These are phyloP conservation scores for Lobosporangium transversale DNA, from an alignment of 192 early-diverging fungal species.

Conservation along the genomic window DNA sequence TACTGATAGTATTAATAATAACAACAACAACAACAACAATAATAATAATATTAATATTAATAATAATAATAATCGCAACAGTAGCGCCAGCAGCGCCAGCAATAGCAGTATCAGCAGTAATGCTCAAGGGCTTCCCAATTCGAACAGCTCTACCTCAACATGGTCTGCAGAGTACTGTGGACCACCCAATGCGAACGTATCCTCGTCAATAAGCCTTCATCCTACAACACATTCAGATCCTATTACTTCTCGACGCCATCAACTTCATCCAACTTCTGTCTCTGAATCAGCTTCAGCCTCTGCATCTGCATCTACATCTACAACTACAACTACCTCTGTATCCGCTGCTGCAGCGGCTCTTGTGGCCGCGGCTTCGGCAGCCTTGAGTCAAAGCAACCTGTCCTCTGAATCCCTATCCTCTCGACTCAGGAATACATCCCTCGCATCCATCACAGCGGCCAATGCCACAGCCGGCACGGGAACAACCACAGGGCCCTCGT, in stretches of 20 bases:
- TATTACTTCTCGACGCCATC: no score
- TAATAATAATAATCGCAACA: neutral
- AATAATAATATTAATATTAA: neutral
- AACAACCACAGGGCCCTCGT: neutral
- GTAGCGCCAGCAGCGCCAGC: neutral
- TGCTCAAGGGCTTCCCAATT: neutral
- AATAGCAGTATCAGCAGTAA: neutral
- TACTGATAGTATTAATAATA: neutral
- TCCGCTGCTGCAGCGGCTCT: neutral
- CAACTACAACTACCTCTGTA: neutral
- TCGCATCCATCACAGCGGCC: neutral
- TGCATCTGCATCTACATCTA: neutral
- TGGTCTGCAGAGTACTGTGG: conserved; percentile 50
- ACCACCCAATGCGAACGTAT: neutral
- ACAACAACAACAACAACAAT: neutral
- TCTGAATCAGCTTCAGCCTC: neutral
- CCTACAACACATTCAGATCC: no score
- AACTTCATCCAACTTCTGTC: neutral
- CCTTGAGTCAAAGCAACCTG: neutral
- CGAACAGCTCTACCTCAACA: conserved; percentile 5
- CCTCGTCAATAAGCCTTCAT: no score
- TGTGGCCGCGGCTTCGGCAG: conserved; percentile 1
- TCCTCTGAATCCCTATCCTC: conserved; percentile 13
- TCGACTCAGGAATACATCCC: conserved; percentile 26
- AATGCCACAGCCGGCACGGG: neutral